phyloP scores from a whole-genome alignment of 2,329 filamentous ascomycete species.

The Trichoderma brevicompactum region DNA sequence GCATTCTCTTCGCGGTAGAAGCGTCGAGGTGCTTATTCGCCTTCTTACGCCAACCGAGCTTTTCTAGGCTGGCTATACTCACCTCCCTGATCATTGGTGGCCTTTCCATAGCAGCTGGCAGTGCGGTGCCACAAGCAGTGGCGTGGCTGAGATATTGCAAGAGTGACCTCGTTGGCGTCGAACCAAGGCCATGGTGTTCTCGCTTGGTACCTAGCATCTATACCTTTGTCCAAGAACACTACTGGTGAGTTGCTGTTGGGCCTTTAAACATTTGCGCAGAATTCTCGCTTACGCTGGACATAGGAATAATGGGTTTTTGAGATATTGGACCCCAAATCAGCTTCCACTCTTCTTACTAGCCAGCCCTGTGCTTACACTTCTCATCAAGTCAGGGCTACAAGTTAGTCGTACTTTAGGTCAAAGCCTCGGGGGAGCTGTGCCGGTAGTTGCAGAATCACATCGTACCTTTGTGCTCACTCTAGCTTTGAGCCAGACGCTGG shows the following conservation, averaged over 20 bases:
- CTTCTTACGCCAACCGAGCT: conserved; percentile 35
- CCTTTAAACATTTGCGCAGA: background rate
- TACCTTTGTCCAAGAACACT: conserved; percentile 82
- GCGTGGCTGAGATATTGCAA: conserved; percentile 76
- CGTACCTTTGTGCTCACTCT: conserved; percentile 56
- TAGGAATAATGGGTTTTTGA: conserved; percentile 86
- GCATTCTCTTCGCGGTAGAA: conserved; percentile 73
- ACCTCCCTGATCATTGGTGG: conserved; percentile 68
- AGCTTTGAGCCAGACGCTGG: conserved; percentile 71
- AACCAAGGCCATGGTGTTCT: conserved; percentile 73
- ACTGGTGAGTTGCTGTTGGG: conserved; percentile 69
- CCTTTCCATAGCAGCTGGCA: conserved; percentile 67
- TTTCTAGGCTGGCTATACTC: conserved; percentile 56
- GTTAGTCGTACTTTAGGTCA: conserved; percentile 37
- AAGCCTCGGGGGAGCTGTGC: conserved; percentile 12
- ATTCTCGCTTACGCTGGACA: background rate
- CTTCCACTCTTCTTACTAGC: conserved; percentile 86
- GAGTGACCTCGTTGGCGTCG: conserved; percentile 34
- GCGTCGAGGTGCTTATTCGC: conserved; percentile 45
- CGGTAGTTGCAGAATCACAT: conserved; percentile 28
- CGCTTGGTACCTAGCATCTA: conserved; percentile 83
- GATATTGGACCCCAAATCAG: conserved; percentile 89
- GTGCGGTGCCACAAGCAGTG: conserved; percentile 71
- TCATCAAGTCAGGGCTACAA: conserved; percentile 60
- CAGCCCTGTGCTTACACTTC: conserved; percentile 71